Percentiles rank a stretch among this genome's conserved stretches.
Evolutionary conservation across 1,139 yeast species (phyloP).

Genomic region (Blastobotrys ciferrii): DNA sequence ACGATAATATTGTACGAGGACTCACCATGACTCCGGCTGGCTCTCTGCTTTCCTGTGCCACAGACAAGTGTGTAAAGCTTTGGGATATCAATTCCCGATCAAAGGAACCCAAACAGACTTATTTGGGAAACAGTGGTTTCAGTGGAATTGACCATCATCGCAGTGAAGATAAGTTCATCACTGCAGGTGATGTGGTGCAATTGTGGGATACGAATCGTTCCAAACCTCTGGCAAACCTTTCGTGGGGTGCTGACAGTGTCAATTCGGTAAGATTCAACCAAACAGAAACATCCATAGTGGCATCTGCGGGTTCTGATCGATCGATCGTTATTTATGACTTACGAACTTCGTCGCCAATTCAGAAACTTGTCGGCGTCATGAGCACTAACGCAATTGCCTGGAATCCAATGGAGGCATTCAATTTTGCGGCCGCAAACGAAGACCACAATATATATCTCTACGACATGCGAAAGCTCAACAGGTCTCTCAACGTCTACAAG

Average conservation of each 20-base stretch:
- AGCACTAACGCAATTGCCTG: slow-evolving; percentile 85
- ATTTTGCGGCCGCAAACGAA: slow-evolving; percentile 88
- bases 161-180: slow-evolving; percentile 69
- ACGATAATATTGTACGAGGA: slow-evolving; percentile 87
- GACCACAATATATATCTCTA: slow-evolving; percentile 93
- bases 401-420: slow-evolving; percentile 98
- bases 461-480: slow-evolving; percentile 89
- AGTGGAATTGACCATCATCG: slow-evolving; percentile 85
- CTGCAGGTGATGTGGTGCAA: slow-evolving; percentile 88
- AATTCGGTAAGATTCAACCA: slow-evolving; percentile 80
- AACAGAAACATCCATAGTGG: slow-evolving; percentile 85
- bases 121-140: slow-evolving; percentile 79
- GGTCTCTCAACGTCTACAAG: slow-evolving; percentile 80
- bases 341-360: slow-evolving; percentile 90
- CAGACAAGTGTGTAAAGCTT: slow-evolving; percentile 81
- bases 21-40: slow-evolving; percentile 73
- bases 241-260: slow-evolving; percentile 97
- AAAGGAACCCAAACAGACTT: slow-evolving; percentile 57
- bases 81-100: slow-evolving; percentile 53
- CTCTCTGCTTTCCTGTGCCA: slow-evolving; percentile 78
- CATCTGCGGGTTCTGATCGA: slow-evolving; percentile 90
- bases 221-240: slow-evolving; percentile 69
- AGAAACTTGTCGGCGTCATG: slow-evolving; percentile 78
- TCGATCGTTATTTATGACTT: slow-evolving; percentile 87
- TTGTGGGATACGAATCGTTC: slow-evolving; percentile 86